Base-by-base conservation (phyloP, 2,329 filamentous ascomycete genomes). In the Ceratocystis lukuohia region DNA sequence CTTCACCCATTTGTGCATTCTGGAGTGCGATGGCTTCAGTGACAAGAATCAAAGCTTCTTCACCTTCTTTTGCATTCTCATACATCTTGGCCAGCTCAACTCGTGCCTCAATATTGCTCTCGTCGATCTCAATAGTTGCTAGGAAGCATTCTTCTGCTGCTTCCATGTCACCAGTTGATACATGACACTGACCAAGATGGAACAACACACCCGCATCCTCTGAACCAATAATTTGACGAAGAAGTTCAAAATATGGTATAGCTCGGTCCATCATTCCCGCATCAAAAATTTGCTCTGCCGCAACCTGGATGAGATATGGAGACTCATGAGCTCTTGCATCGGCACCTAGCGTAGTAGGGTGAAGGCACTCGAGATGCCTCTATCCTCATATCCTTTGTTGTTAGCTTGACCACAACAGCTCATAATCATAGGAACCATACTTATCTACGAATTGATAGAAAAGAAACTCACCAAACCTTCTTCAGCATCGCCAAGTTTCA, bases 11-110 rank as follows among this genome's bases (percentile, higher is more conserved):
- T 64, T 77, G 76, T 10, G 75, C 76, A 67, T 81, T 80, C 69
- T 82, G 82, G 25, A 91, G 77, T 41, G 84, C 80, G 70, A 93
- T 82, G 7, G 89, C 86, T 73, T 95, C 88, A 44, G 87, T 88
- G 62, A 89, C 84, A 63, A 91, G 83, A 68, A 88, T 85, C 67
- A 91, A 83, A 1, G 91, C 91, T 71, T 90, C 85, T 71, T 91
- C 88, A 25, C 83, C 85, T 76, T 87, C 84, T 69, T 86, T 86
- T 57, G 82, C 82, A 69, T 82, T 84, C 73, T 95, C 90, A 72
- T 95, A 96, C 74, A 96, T 84, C 71, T 88, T 91, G 12, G 90
- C 90, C 8, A 96, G 79, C 71, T 90, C 84, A 37, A 89, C 84
- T 48, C 90, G 86, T 48, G 90, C 89, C 69, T 91, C 87, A 61